These are phyloP conservation scores for Tolypocladium tropicale DNA, from an alignment of 2,329 filamentous ascomycete genomes.

Conservation along the genomic window DNA sequence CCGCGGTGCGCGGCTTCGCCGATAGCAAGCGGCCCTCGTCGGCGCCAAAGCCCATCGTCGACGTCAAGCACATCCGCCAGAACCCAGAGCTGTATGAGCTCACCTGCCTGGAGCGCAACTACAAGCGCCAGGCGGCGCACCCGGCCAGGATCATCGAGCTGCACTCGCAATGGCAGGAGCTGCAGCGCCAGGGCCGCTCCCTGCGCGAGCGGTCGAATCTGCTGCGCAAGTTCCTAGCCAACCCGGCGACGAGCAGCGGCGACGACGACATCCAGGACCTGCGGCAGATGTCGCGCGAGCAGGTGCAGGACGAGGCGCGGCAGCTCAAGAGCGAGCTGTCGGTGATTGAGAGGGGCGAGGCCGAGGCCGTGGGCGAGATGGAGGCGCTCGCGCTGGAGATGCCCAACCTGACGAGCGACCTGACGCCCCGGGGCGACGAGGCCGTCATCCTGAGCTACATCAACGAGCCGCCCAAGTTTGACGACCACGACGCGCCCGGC, in stretches of 20 bases:
- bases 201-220: conserved; percentile 58
- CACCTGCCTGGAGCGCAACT: conserved; percentile 82
- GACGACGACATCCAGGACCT: conserved; percentile 28
- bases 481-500: conserved; percentile 13
- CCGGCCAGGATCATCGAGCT: conserved; percentile 46
- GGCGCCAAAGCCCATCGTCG: conserved; percentile 69
- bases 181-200: conserved; percentile 49
- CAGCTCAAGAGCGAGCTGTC: conserved; percentile 52
- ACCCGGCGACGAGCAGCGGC: conserved; percentile 35
- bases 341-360: conserved; percentile 51
- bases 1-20: conserved; percentile 11
- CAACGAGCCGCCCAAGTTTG: conserved; percentile 52
- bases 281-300: conserved; percentile 30
- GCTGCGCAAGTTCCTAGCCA: conserved; percentile 44
- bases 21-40: conserved; percentile 46
- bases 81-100: conserved; percentile 70
- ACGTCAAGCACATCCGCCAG: conserved; percentile 84
- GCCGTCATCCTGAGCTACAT: conserved; percentile 64
- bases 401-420: conserved; percentile 73
- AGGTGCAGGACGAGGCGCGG: conserved; percentile 54
- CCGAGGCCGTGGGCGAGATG: conserved; percentile 53
- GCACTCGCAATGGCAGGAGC: conserved; percentile 46
- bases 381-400: conserved; percentile 64
- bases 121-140: conserved; percentile 45
- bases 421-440: conserved; percentile 62